Evolutionary conservation across 2,329 filamentous ascomycete species (phyloP), one percentile per base, ranked within the genome.

Genomic region (Fusarium sarcochroum): DNA sequence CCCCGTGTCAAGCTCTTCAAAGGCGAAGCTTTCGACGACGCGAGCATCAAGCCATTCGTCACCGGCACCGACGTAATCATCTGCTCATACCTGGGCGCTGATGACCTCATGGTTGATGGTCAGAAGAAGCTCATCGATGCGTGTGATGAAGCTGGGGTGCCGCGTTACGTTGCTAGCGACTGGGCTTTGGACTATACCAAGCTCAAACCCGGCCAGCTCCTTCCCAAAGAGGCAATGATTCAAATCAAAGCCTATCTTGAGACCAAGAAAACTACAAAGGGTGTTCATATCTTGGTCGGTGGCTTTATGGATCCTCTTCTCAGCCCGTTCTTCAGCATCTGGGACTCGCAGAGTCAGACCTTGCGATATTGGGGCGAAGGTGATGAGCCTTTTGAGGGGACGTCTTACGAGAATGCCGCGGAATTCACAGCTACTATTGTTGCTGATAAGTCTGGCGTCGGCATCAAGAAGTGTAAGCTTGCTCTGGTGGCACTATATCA

Each of bases 401-500:
- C 40, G 40, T 23, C 40, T 2, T 42, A 42, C 13, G 40, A 21
- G 40, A 42, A 20, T 13, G 40, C 40, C 15, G 40, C 40, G 7
- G 40, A 20, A 13, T 42, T 23, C 23, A 42, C 40, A 9, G 20
- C 40, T 23, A 20, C 40, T 25, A 13, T 42, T 10, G 18, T 42
- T 7, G 40, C 23, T 3, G 40, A 42, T 13, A 42, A 42, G 20
- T 23, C 21, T 15, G 40, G 20, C 0, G 14, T 14, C 5, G 40
- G 40, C 13, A 23, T 41, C 38, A 41, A 20, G n/a, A 7, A 41
- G 9, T 20, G n/a, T 41, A 14, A 30, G 27, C 13, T 30, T 11
- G 1, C 10, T 30, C 2, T 11, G 1, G 5, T 10, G 10, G 5
- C 10, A 10, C 3, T 30, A 13, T 13, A 9, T 30, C 13, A 11